phyloP scores from a whole-genome alignment of 345 rosid species.

The Hibiscus mutabilis region DNA sequence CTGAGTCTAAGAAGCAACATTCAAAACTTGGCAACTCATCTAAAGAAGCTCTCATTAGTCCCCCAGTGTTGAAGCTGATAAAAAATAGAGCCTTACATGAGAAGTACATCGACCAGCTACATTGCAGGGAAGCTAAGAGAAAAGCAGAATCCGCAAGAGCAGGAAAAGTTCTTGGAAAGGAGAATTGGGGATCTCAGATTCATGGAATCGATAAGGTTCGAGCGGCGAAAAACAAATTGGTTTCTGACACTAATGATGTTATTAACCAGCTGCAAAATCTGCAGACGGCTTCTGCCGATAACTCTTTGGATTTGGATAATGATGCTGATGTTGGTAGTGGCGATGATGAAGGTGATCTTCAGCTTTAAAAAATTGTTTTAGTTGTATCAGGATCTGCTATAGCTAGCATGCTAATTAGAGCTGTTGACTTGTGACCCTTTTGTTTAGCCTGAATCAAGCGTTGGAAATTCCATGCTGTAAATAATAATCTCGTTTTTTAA shows the following conservation, averaged over 20 bases:
- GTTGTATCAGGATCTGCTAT: neutral
- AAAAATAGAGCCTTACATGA: conserved; percentile 72
- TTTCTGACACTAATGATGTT: conserved; percentile 52
- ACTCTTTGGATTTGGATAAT: conserved; percentile 33
- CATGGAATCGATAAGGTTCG: conserved; percentile 32
- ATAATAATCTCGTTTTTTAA: neutral
- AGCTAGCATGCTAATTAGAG: neutral
- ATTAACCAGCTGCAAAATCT: conserved; percentile 48
- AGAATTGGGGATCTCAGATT: conserved; percentile 25
- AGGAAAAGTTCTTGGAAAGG: conserved; percentile 29
- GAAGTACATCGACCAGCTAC: conserved; percentile 67
- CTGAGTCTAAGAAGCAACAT: conserved; percentile 27
- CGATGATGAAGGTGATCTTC: conserved; percentile 32
- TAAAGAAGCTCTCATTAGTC: conserved; percentile 32
- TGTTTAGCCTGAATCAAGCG: neutral
- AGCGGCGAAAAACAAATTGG: conserved; percentile 51
- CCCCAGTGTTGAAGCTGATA: conserved; percentile 58
- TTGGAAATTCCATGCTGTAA: conserved; percentile 1
- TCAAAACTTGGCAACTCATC: conserved; percentile 33
- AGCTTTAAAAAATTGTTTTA: conserved; percentile 9
- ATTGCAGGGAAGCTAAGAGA: conserved; percentile 74
- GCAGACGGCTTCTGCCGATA: conserved; percentile 17
- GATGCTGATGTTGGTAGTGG: conserved; percentile 15
- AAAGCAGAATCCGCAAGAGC: conserved; percentile 29
- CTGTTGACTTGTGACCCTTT: neutral